Evolutionary conservation across 306 rosid genomes (phyloP).

Genomic region (Ormosia semicastrata): DNA sequence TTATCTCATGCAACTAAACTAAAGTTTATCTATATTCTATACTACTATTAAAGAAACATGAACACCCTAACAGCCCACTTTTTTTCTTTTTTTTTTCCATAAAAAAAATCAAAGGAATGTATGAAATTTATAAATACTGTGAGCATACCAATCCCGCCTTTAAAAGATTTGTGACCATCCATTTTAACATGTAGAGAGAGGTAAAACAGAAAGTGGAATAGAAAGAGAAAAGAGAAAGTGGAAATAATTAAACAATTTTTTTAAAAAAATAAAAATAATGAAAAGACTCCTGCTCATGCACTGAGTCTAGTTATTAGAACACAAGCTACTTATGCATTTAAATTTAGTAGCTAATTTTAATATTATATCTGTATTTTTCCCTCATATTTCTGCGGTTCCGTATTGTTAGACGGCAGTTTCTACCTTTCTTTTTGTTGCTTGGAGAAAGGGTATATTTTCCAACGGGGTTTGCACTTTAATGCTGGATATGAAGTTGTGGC

Average conservation of each 20-base stretch:
- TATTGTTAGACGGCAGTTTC: background rate
- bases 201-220: constrained; percentile 8
- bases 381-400: background rate
- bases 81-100: background rate
- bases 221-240: no score
- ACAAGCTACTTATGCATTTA: background rate
- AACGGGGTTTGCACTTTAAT: background rate
- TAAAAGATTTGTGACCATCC: background rate
- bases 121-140: background rate
- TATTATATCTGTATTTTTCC: background rate
- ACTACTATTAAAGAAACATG: background rate
- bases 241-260: no score
- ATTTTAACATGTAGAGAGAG: background rate
- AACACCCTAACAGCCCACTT: background rate
- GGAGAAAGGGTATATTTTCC: background rate
- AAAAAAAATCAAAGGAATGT: background rate
- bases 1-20: background rate
- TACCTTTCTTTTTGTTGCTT: background rate
- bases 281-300: background rate
- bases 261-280: no score
- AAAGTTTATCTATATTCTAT: background rate
- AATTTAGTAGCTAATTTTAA: background rate
- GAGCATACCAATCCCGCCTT: background rate
- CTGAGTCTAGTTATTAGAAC: background rate
- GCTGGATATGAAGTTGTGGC: background rate